These are phyloP conservation scores for Gamarada debralockiae DNA, from an alignment of 495 filamentous ascomycete genomes.

Conservation along the genomic window DNA sequence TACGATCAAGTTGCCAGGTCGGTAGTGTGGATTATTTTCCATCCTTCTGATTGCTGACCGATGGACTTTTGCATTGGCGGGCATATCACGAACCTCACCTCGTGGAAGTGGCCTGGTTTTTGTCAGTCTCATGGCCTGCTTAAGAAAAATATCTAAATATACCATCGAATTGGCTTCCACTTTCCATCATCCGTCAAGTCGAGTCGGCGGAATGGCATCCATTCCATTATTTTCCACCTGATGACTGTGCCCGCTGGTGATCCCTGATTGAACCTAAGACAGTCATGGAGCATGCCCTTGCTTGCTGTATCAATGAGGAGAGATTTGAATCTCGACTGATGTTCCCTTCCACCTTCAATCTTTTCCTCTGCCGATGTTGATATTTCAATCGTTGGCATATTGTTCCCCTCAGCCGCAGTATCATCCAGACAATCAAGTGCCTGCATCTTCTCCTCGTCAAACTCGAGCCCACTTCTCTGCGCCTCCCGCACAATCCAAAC, in stretches of 20 bases:
- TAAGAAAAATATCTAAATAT: neutral
- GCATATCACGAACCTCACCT: constrained; percentile 80
- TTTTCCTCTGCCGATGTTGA: neutral
- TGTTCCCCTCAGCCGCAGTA: constrained; percentile 13
- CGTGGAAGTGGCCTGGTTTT: constrained; percentile 57
- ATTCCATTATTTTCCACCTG: constrained; percentile 82
- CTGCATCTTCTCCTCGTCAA: constrained; percentile 65
- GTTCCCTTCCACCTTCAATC: neutral
- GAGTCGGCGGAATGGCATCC: constrained; percentile 80
- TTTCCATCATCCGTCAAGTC: constrained; percentile 68
- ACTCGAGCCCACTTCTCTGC: constrained; percentile 64
- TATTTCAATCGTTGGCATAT: constrained; percentile 7
- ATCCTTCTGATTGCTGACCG: constrained; percentile 71
- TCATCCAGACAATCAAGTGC: constrained; percentile 53
- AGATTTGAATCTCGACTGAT: constrained; percentile 39
- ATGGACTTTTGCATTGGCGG: constrained; percentile 65
- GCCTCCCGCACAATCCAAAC: constrained; percentile 86
- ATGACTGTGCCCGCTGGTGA: constrained; percentile 54
- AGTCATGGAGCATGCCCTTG: constrained; percentile 69
- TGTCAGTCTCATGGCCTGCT: neutral
- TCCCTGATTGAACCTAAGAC: constrained; percentile 63
- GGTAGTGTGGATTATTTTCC: constrained; percentile 58
- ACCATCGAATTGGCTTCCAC: constrained; percentile 78
- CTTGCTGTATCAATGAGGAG: constrained; percentile 56
- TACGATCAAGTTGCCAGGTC: constrained; percentile 77